A percentile compares a stretch with the other conserved stretches of the same genome.
phyloP scores from a whole-genome alignment of 345 rosid species.

The Balakata baccata region DNA sequence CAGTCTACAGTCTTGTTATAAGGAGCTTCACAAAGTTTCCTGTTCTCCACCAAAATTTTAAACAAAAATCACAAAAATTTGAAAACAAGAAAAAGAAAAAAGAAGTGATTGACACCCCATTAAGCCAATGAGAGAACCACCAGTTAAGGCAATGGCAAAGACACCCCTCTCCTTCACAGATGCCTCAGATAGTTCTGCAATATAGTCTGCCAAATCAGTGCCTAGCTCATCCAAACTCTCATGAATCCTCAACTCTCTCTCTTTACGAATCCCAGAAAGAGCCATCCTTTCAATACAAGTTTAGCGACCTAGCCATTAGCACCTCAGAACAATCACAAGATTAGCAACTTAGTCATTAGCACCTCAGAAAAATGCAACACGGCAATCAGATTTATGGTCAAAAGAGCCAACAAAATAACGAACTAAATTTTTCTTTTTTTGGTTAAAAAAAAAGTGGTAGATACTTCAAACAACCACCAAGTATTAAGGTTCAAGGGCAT shows the following conservation, averaged over 20 bases:
- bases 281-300: conserved; percentile 51
- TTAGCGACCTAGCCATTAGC: conserved; percentile 12
- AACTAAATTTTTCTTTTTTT: too few species aligned
- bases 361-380: conserved; percentile 15
- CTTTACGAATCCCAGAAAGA: conserved; percentile 50
- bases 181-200: conserved; percentile 79
- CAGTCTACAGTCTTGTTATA: conserved; percentile 83
- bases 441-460: not conserved
- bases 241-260: conserved; percentile 65
- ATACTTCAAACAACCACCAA: conserved; percentile 12
- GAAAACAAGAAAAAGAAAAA: conserved; percentile 14
- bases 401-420: not conserved
- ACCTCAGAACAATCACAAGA: too few species aligned
- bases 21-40: conserved; percentile 80
- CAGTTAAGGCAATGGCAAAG: conserved; percentile 80
- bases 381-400: not conserved
- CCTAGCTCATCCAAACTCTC: conserved; percentile 69
- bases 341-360: not conserved
- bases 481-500: not conserved
- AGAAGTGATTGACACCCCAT: conserved; percentile 51
- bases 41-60: conserved; percentile 36
- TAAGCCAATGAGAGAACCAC: conserved; percentile 75
- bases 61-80: conserved; percentile 23
- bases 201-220: conserved; percentile 75
- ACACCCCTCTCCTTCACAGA: conserved; percentile 75